phyloP scores from a whole-genome alignment of 177 flowering plant genomes.

The Vitis hybrid region DNA sequence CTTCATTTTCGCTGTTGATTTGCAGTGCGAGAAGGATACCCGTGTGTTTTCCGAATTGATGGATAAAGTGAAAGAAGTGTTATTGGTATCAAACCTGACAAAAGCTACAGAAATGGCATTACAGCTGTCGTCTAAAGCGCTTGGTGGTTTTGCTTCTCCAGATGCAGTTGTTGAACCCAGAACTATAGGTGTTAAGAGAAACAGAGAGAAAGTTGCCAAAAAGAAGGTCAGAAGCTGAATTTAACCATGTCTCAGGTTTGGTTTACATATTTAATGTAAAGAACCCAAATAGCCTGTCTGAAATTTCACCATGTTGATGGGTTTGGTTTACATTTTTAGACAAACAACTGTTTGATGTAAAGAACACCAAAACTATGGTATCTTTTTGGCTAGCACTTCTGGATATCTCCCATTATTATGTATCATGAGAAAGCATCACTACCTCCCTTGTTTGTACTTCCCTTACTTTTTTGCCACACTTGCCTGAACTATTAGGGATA shows the following conservation, averaged over 20 bases:
- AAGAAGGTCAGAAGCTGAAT: background rate
- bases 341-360: background rate
- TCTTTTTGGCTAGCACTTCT: too few species aligned
- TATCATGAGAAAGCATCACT: too few species aligned
- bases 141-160: conserved; percentile 6
- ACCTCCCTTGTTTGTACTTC: too few species aligned
- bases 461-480: too few species aligned
- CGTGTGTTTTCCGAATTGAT: conserved; percentile 11
- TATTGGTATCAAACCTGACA: conserved; percentile 22
- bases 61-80: conserved; percentile 33
- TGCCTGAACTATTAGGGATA: too few species aligned
- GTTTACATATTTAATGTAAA: too few species aligned
- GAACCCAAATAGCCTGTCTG: too few species aligned
- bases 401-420: too few species aligned
- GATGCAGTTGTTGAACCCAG: conserved; percentile 4
- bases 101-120: conserved; percentile 27
- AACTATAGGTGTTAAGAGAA: conserved; percentile 16
- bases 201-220: conserved; percentile 13
- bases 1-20: background rate
- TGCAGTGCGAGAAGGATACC: conserved; percentile 42
- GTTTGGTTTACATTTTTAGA: too few species aligned
- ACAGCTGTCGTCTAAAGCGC: conserved; percentile 17
- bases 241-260: background rate
- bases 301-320: too few species aligned
- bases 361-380: too few species aligned